phyloP scores from a whole-genome alignment of 441 rosid species.

The Populus trichocarpa region DNA sequence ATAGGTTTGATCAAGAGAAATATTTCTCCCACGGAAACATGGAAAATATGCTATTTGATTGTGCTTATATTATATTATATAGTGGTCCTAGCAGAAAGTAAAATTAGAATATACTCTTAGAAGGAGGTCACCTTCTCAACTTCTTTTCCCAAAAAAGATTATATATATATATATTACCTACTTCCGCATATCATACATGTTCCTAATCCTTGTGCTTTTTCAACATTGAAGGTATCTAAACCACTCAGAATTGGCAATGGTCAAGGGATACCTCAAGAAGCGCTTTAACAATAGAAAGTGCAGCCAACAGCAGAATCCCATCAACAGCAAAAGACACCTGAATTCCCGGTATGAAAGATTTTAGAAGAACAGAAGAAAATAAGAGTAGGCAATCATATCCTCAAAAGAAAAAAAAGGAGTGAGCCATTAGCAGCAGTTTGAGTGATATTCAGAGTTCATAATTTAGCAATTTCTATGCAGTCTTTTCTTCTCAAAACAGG shows the following conservation, averaged over 20 bases:
- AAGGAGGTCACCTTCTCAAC: background rate
- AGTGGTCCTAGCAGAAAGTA: background rate
- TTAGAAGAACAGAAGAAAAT: background rate
- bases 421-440: background rate
- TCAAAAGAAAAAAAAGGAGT: background rate
- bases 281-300: constrained; percentile 61
- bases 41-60: background rate
- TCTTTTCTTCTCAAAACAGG: too few species aligned
- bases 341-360: constrained; percentile 4
- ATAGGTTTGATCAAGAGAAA: background rate
- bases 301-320: constrained; percentile 68
- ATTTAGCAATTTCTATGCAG: background rate
- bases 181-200: background rate
- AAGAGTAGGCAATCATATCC: background rate
- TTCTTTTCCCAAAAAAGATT: background rate
- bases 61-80: background rate
- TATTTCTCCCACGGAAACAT: background rate
- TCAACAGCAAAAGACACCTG: constrained; percentile 86
- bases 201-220: background rate
- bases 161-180: background rate
- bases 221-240: background rate
- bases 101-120: background rate
- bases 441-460: background rate
- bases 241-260: background rate
- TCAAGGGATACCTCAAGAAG: constrained; percentile 62